phyloP scores from a whole-genome alignment of 2,329 filamentous ascomycete genomes.

The Stagonosporopsis cucurbitacearum region DNA sequence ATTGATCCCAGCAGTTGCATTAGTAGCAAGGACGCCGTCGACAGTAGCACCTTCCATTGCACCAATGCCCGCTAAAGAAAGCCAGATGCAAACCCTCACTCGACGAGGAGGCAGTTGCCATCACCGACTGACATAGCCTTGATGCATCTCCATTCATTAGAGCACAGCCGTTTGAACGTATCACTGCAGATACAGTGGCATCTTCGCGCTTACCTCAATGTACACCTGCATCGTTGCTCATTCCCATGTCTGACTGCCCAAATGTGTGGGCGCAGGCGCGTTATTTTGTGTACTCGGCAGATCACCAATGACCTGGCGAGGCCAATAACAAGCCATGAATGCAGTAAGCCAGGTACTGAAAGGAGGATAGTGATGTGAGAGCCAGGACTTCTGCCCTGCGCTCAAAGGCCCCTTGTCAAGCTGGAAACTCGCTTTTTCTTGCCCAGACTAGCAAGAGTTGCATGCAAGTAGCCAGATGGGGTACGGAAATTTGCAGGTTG shows the following conservation, averaged over 20 bases:
- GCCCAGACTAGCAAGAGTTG: conserved; percentile 25
- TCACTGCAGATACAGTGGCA: not conserved
- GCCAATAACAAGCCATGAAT: not conserved
- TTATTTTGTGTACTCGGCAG: not conserved
- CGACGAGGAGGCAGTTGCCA: not conserved
- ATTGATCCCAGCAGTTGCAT: not conserved
- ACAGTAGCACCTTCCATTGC: not conserved
- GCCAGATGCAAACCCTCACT: not conserved
- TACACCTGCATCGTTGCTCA: not conserved
- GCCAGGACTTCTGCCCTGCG: not conserved
- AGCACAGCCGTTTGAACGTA: not conserved
- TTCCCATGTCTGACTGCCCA: not conserved
- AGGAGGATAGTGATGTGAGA: not conserved
- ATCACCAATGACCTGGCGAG: not conserved
- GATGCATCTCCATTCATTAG: not conserved
- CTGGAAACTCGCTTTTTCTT: conserved; percentile 29
- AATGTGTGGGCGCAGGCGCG: not conserved
- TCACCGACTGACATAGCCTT: not conserved
- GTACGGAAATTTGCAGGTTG: conserved; percentile 19
- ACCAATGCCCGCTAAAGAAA: not conserved
- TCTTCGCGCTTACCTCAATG: not conserved
- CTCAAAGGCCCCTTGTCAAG: conserved; percentile 10
- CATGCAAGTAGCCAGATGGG: conserved; percentile 19
- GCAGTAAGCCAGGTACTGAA: not conserved
- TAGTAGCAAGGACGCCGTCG: not conserved